Percentiles rank a stretch among this genome's conserved stretches.
Evolutionary conservation across 75 land plant genomes (phyloP).

Genomic region (Ceratopteris richardii): DNA sequence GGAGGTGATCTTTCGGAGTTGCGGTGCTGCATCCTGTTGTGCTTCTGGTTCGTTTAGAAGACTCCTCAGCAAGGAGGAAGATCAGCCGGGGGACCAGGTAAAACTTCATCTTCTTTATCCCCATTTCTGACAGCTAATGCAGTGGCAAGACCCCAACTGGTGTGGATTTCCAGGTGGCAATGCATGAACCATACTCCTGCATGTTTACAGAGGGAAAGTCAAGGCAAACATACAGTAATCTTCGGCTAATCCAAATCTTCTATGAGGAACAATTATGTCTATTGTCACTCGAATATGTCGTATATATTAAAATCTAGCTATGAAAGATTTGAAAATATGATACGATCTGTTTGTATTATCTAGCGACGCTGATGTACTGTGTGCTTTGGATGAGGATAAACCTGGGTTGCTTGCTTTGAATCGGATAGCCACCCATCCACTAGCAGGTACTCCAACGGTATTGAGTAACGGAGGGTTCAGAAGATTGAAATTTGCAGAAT

Average conservation of each 20-base stretch:
- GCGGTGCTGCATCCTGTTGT: too few species aligned
- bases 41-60: too few species aligned
- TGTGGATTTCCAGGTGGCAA: constrained; percentile 52
- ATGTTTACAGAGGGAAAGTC: constrained; percentile 7
- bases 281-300: too few species aligned
- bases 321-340: too few species aligned
- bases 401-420: constrained; percentile 64
- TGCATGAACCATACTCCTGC: constrained; percentile 35
- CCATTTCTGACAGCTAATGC: constrained; percentile 55
- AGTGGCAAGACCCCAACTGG: constrained; percentile 46
- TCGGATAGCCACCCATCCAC: constrained; percentile 60
- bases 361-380: not conserved
- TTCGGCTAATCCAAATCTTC: too few species aligned
- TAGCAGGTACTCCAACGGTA: constrained; percentile 45
- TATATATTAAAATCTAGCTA: too few species aligned
- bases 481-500: constrained; percentile 37
- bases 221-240: too few species aligned
- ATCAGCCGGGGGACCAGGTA: constrained; percentile 39
- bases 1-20: too few species aligned
- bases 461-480: constrained; percentile 50
- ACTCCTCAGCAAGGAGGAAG: constrained; percentile 11
- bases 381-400: not conserved
- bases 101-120: constrained; percentile 14
- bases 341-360: too few species aligned
- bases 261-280: too few species aligned